phyloP scores from a whole-genome alignment of 768 basidiomycete genomes.

The Astraeus odoratus region DNA sequence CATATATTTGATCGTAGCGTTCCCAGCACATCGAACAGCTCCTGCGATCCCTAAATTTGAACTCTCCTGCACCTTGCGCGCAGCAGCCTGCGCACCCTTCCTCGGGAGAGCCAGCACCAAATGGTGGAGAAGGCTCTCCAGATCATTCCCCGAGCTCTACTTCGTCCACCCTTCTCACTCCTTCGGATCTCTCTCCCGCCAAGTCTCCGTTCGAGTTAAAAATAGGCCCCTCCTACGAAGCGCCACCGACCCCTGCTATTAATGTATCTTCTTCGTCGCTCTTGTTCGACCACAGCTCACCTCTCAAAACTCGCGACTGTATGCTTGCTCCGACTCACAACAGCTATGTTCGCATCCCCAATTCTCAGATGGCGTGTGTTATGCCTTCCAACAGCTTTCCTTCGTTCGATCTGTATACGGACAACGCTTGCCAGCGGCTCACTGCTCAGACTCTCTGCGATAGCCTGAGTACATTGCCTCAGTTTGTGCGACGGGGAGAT shows the following conservation, averaged over 20 bases:
- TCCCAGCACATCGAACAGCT: slow-evolving; percentile 73
- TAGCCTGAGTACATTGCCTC: slow-evolving; percentile 25
- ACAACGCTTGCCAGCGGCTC: slow-evolving; percentile 33
- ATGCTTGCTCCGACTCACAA: slow-evolving; percentile 19
- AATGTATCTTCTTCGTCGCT: slow-evolving; percentile 31
- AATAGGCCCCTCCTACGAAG: slow-evolving; percentile 47
- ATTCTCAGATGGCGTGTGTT: slow-evolving; percentile 9
- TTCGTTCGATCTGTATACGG: slow-evolving; percentile 50
- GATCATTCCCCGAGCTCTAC: slow-evolving; percentile 71
- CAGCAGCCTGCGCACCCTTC: slow-evolving; percentile 39
- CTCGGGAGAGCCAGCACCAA: slow-evolving; percentile 31
- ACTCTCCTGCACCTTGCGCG: slow-evolving; percentile 56
- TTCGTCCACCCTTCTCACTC: slow-evolving; percentile 64
- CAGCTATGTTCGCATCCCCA: slow-evolving; percentile 20
- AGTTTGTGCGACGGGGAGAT: slow-evolving; percentile 17
- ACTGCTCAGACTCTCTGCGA: slow-evolving; percentile 30
- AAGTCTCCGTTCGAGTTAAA: slow-evolving; percentile 50
- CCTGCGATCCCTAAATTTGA: slow-evolving; percentile 70
- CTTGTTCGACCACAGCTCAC: slow-evolving; percentile 40
- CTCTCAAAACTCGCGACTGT: slow-evolving; percentile 25
- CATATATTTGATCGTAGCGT: slow-evolving; percentile 21
- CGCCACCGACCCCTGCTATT: slow-evolving; percentile 17
- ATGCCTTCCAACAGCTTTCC: slow-evolving; percentile 28
- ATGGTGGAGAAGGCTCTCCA: slow-evolving; percentile 44
- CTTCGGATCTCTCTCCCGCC: slow-evolving; percentile 67